phyloP scores from a whole-genome alignment of 2,329 filamentous ascomycete species.

The Calonectria hongkongensis region DNA sequence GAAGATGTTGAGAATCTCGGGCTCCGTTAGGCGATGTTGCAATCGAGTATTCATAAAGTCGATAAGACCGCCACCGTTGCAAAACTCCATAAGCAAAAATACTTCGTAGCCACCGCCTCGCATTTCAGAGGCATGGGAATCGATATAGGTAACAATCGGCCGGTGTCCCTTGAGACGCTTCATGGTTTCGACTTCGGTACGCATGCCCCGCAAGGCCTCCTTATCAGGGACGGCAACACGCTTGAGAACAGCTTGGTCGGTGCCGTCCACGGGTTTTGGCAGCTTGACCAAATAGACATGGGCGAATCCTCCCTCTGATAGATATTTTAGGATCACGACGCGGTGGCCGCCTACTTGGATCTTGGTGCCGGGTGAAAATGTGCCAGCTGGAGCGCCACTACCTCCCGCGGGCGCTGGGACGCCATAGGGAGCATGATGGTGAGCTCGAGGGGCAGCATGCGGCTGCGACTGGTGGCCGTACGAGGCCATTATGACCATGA shows the following conservation, averaged over 20 bases:
- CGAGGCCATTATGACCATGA: conserved; percentile 59
- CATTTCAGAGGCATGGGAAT: conserved; percentile 97
- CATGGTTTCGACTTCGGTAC: conserved; percentile 99
- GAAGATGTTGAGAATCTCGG: conserved; percentile 98
- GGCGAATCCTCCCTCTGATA: conserved; percentile 98
- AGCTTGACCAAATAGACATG: conserved; percentile 98
- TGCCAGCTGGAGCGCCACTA: conserved; percentile 80
- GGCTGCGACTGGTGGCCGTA: conserved; percentile 59
- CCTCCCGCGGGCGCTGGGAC: conserved; percentile 63
- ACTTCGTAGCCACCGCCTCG: conserved; percentile 97
- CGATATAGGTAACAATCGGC: conserved; percentile 97
- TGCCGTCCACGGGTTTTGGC: conserved; percentile 83
- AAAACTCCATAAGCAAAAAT: conserved; percentile 98
- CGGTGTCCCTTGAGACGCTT: conserved; percentile 98
- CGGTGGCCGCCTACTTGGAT: conserved; percentile 96
- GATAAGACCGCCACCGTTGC: conserved; percentile 94
- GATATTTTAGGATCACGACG: conserved; percentile 96
- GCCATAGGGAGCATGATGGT: conserved; percentile 67
- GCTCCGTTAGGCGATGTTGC: conserved; percentile 96
- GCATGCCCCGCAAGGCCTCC: conserved; percentile 94
- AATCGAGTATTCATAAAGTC: conserved; percentile 99
- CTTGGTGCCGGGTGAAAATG: conserved; percentile 94
- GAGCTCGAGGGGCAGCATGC: conserved; percentile 56
- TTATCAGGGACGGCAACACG: conserved; percentile 97
- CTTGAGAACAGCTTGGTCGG: conserved; percentile 91